Conservation (phyloP, 2,329 filamentous ascomycete genomes). For the Lachnellula subtilissima region DNA sequence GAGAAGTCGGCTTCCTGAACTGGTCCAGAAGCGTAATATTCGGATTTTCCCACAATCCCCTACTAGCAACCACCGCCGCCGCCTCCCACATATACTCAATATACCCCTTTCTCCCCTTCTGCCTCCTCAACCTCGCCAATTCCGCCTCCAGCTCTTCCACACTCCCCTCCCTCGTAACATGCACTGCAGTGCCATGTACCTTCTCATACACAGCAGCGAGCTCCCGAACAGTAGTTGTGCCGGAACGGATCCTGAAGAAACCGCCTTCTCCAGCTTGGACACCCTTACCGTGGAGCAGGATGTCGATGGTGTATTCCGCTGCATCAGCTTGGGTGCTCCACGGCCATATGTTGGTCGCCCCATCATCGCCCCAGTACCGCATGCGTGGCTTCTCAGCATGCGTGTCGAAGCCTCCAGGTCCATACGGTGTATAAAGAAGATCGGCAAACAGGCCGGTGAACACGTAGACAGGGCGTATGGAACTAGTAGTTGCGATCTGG, state of each 20-base stretch:
- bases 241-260: not conserved
- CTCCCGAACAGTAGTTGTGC: not conserved
- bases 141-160: conserved; percentile 1
- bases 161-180: not conserved
- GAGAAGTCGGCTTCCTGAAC: too few relatives aligned
- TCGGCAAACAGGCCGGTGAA: conserved; percentile 25
- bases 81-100: not conserved
- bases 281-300: not conserved
- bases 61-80: too few relatives aligned
- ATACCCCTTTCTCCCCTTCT: not conserved
- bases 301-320: not conserved
- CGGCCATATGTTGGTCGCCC: not conserved
- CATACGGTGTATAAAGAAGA: not conserved
- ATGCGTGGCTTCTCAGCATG: not conserved
- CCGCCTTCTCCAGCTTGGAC: not conserved
- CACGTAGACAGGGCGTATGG: conserved; percentile 31
- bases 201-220: not conserved
- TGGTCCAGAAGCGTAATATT: too few relatives aligned
- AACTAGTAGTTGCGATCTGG: conserved; percentile 26
- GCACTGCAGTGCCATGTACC: not conserved
- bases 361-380: not conserved
- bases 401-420: not conserved
- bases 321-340: not conserved
- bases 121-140: not conserved
- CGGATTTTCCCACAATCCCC: too few relatives aligned